phyloP scores from a whole-genome alignment of 148 eudicot species.

The Nyssa sinensis region DNA sequence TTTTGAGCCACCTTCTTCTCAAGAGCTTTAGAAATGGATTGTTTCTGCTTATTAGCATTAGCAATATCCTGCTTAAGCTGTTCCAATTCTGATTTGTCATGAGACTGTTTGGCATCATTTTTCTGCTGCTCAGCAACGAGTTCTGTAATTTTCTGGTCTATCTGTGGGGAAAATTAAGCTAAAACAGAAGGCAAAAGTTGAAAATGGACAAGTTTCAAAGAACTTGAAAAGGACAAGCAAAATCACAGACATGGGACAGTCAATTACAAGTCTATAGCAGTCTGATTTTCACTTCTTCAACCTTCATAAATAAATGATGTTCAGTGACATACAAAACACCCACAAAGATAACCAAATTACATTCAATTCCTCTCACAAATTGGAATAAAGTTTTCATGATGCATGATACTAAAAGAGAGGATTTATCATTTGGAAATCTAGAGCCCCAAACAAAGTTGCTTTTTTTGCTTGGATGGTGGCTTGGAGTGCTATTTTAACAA shows the following conservation, averaged over 20 bases:
- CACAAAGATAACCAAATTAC: no score
- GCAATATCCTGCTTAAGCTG: conserved; percentile 75
- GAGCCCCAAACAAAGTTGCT: no score
- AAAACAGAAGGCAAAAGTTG: conserved; percentile 22
- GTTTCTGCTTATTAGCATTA: conserved; percentile 82
- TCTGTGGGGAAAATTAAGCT: conserved; percentile 64
- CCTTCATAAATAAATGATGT: no score
- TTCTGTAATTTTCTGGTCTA: conserved; percentile 77
- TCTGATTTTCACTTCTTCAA: no score
- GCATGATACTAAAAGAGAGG: no score
- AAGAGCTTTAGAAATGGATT: conserved; percentile 61
- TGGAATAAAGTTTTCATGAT: no score
- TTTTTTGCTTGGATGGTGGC: no score
- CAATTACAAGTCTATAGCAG: neutral
- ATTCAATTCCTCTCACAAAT: no score
- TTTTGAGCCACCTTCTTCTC: conserved; percentile 70
- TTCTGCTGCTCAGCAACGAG: conserved; percentile 92
- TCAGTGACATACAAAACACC: no score
- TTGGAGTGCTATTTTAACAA: no score
- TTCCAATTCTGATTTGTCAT: conserved; percentile 79
- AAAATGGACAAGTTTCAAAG: neutral
- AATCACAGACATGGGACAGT: neutral
- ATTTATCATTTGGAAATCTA: no score
- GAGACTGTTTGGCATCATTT: conserved; percentile 86
- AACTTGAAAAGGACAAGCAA: neutral